Base-by-base conservation (phyloP, 2,329 filamentous ascomycete genomes). In the Colletotrichum shisoi region DNA sequence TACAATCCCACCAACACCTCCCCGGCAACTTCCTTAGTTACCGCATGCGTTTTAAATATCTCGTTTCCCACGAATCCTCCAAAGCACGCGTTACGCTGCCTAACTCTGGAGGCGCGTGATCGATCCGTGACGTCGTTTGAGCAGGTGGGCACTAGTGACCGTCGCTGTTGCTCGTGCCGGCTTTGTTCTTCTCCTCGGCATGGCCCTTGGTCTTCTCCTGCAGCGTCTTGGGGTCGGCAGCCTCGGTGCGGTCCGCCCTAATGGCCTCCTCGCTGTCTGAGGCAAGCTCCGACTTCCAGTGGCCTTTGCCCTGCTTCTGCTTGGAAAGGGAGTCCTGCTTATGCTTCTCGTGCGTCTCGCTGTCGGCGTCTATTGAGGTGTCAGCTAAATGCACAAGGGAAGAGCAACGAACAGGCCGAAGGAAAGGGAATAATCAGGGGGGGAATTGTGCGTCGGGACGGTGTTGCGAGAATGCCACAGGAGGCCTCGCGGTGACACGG, bases 211-310 rank as follows among this genome's bases (percentile, higher is more conserved):
- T 89, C 75, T 83, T 81, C 74, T 89, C 80, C 79, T 89, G 84
- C 76, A 90, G 74, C 59, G 78, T 73, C 69, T 79, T 78, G 70
- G 83, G 77, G 57, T 82, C 77, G 66, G 81, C 78, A n/a, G 71
- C 44, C 52, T 76, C 72, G 48, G 78, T 72, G 37, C 85, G 85
- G 75, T 90, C 91, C 46, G 88, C 90, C 81, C 86, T 89, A 78
- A 95, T 83, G 72, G 87, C 87, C 76, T 91, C 91, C 82, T 96
- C 92, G 78, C 89, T 91, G 78, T 92, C 87, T 57, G 88, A 91
- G 3, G 92, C 91, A 57, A 96, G 82, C 76, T 90, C 88, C 24
- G 89, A 83, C 79, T 91, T 90, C 92, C 92, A 95, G 75, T 92
- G 84, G 60, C 84, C 89, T 76, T 87, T 84, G 68, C 91, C 91